Evolutionary conservation across 495 filamentous ascomycete species (phyloP).

Genomic region (Halenospora varia): DNA sequence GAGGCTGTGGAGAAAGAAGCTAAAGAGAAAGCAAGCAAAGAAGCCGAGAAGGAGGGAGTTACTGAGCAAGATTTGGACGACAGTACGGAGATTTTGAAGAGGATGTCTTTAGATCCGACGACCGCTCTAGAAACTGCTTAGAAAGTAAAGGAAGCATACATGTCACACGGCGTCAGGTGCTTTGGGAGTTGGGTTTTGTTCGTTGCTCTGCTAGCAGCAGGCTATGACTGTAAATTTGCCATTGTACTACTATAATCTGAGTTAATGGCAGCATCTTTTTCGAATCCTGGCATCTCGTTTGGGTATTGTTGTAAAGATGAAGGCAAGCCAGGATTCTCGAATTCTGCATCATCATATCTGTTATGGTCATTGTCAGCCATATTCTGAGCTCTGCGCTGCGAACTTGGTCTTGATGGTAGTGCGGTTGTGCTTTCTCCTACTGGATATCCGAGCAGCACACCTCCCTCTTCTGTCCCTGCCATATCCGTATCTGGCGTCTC

Average conservation of each 20-base stretch:
- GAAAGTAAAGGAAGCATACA: not conserved
- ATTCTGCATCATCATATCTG: too few species aligned
- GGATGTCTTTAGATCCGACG: slow-evolving; percentile 30
- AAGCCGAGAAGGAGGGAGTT: slow-evolving; percentile 19
- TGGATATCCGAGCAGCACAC: too few species aligned
- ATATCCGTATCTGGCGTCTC: too few species aligned
- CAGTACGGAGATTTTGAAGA: slow-evolving; percentile 29
- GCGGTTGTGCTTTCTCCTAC: too few species aligned
- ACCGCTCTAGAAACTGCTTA: not conserved
- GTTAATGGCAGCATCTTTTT: slow-evolving; percentile 7
- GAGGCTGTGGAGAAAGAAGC: slow-evolving; percentile 30
- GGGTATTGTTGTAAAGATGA: too few species aligned
- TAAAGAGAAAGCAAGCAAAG: slow-evolving; percentile 31
- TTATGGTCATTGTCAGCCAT: too few species aligned
- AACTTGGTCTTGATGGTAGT: too few species aligned
- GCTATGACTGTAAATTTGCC: slow-evolving; percentile 5
- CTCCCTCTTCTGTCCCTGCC: too few species aligned
- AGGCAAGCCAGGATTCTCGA: too few species aligned
- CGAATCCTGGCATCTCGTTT: not conserved
- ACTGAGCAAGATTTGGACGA: slow-evolving; percentile 19
- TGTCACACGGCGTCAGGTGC: not conserved
- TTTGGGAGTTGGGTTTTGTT: not conserved
- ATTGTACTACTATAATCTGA: slow-evolving; percentile 12
- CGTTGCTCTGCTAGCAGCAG: slow-evolving; percentile 2
- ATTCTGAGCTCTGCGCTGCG: too few species aligned